Percentiles rank a stretch among this genome's conserved stretches.
Evolutionary conservation across 306 rosid species (phyloP).

Genomic region (Casuarina equisetifolia): DNA sequence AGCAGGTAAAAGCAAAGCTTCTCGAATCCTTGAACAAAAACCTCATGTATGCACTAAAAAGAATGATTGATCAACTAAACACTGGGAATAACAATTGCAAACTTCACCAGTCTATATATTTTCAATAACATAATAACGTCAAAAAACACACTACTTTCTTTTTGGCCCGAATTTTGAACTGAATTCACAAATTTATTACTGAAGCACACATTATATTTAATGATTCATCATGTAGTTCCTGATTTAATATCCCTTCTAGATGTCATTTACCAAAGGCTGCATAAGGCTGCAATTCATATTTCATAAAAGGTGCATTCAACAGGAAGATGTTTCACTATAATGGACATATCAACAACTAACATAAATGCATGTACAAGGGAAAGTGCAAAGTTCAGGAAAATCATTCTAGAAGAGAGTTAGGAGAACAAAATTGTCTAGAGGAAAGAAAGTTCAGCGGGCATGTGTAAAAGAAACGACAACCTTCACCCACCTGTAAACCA

Average conservation of each 20-base stretch:
- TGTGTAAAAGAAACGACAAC: neutral
- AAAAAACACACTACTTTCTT: no score
- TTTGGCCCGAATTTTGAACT: no score
- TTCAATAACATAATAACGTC: no score
- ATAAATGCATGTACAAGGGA: neutral
- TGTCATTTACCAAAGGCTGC: no score
- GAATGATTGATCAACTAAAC: neutral
- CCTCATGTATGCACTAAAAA: constrained; percentile 4
- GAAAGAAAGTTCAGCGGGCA: neutral
- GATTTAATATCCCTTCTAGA: no score
- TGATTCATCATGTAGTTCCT: no score
- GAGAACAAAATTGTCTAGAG: neutral
- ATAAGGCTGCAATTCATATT: no score
- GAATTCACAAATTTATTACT: no score
- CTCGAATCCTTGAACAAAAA: constrained; percentile 13
- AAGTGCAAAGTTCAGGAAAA: neutral
- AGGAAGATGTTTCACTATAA: no score
- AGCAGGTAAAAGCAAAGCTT: constrained; percentile 11
- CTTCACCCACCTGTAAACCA: constrained; percentile 66
- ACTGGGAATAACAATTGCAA: neutral
- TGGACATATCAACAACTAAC: no score
- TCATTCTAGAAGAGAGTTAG: neutral
- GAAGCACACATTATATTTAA: no score
- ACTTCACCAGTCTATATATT: neutral
- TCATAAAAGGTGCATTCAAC: no score